Percentiles rank a stretch among this genome's conserved stretches.
Conservation (phyloP, 371 early-diverging fungal species). For the Mortierella sp. region DNA sequence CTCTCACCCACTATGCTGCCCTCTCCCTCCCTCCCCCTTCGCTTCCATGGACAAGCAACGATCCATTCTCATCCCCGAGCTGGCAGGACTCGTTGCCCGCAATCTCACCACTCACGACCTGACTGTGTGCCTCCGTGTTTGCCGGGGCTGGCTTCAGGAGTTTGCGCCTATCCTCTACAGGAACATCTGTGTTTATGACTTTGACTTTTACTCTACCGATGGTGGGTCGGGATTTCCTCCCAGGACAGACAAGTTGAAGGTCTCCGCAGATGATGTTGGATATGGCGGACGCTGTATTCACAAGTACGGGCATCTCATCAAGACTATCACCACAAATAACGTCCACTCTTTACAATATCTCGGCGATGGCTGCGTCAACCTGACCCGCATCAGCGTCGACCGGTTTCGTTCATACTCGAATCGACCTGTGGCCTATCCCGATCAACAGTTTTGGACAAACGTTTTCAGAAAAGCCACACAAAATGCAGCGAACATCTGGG, state of each 20-base stretch:
- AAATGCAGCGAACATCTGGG: not conserved
- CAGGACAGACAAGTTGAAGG: not conserved
- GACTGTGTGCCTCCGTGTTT: not conserved
- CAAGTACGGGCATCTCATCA: slow-evolving; percentile 1
- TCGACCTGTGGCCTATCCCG: not conserved
- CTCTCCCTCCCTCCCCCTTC: no score
- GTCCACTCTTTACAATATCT: slow-evolving; percentile 4
- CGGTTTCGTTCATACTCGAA: not conserved
- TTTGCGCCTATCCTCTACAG: not conserved
- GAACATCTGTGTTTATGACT: not conserved
- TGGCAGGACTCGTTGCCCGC: not conserved
- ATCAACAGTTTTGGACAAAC: no score
- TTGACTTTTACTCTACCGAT: not conserved
- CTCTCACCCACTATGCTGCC: no score
- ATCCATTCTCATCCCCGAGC: not conserved
- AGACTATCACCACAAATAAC: not conserved
- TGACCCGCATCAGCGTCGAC: not conserved
- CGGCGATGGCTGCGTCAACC: not conserved
- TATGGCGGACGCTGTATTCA: not conserved
- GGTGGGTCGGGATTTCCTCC: not conserved
- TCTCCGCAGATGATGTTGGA: not conserved
- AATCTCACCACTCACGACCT: not conserved
- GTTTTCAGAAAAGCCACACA: not conserved
- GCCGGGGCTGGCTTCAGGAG: not conserved
- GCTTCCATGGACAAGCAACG: no score